These are phyloP conservation scores for Podaxis sp. DNA, from an alignment of 768 basidiomycete species.

Conservation along the genomic window DNA sequence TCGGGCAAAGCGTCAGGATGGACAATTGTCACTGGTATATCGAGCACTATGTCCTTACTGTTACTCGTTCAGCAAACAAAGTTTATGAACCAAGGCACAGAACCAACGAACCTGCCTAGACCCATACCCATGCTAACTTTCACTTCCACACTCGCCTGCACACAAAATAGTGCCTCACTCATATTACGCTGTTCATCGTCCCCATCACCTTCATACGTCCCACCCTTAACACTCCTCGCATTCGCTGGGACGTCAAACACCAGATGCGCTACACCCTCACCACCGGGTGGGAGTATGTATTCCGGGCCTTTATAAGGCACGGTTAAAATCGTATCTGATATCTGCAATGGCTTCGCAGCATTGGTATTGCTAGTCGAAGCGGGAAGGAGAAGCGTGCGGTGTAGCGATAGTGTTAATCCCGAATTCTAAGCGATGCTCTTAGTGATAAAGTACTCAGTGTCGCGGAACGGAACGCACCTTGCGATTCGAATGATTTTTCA, in stretches of 20 bases:
- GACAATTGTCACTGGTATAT: conserved; percentile 62
- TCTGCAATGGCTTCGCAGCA: conserved; percentile 47
- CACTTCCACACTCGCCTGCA: conserved; percentile 61
- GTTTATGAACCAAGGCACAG: conserved; percentile 9
- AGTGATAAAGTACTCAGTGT: background rate
- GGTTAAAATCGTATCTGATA: conserved; percentile 66
- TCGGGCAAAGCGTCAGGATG: conserved; percentile 61
- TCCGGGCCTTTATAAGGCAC: conserved; percentile 75
- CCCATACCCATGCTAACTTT: conserved; percentile 44
- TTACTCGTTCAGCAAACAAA: conserved; percentile 7
- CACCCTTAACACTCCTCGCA: conserved; percentile 66
- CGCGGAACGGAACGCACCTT: conserved; percentile 50
- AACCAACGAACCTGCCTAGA: conserved; percentile 52
- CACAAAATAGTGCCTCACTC: conserved; percentile 65
- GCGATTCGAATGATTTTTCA: conserved; percentile 80
- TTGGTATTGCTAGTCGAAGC: conserved; percentile 26
- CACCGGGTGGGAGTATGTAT: conserved; percentile 70
- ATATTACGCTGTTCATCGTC: conserved; percentile 25
- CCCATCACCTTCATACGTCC: conserved; percentile 51
- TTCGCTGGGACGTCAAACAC: conserved; percentile 76
- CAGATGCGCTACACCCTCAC: conserved; percentile 76
- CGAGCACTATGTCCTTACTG: conserved; percentile 71
- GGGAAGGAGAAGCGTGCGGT: conserved; percentile 60
- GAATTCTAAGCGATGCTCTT: conserved; percentile 50
- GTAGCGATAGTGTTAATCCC: conserved; percentile 60